A percentile compares a stretch with the other conserved stretches of the same genome.
phyloP scores from a whole-genome alignment of 768 basidiomycete species.

The Leccinum pellstonianum region DNA sequence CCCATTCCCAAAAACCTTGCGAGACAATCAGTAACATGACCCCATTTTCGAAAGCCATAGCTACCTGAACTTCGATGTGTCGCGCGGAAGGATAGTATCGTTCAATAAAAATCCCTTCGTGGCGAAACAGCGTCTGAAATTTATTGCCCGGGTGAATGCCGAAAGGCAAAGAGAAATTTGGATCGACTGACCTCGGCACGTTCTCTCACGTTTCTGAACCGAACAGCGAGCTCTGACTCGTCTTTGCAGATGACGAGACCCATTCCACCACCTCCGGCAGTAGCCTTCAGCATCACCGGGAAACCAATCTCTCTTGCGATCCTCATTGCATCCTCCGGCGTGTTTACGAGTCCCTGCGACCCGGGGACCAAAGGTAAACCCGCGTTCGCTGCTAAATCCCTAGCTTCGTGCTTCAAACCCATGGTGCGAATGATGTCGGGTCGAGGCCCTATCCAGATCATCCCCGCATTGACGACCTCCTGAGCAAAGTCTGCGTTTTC shows the following conservation, averaged over 20 bases:
- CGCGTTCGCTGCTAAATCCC: slow-evolving; percentile 43
- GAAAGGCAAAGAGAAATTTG: neutral
- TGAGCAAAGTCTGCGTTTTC: slow-evolving; percentile 60
- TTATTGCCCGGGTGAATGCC: slow-evolving; percentile 17
- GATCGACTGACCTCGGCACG: slow-evolving; percentile 45
- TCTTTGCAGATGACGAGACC: slow-evolving; percentile 55
- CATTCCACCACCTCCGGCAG: slow-evolving; percentile 70
- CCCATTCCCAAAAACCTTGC: slow-evolving; percentile 66
- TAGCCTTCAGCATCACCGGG: slow-evolving; percentile 67
- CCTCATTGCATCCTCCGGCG: slow-evolving; percentile 40
- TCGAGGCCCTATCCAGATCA: slow-evolving; percentile 58
- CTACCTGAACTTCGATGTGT: slow-evolving; percentile 67
- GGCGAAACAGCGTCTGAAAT: slow-evolving; percentile 42
- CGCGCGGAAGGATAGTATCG: slow-evolving; percentile 52
- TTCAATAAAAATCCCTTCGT: slow-evolving; percentile 58
- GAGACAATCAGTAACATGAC: slow-evolving; percentile 5
- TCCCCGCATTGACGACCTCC: slow-evolving; percentile 44
- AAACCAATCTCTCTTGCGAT: slow-evolving; percentile 47
- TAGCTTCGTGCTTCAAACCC: slow-evolving; percentile 64
- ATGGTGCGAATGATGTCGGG: slow-evolving; percentile 50
- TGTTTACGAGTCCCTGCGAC: slow-evolving; percentile 45
- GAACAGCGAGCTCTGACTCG: slow-evolving; percentile 37
- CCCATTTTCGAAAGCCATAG: neutral
- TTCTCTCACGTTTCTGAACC: slow-evolving; percentile 37
- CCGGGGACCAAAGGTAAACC: slow-evolving; percentile 59